Evolutionary conservation across 2,329 filamentous ascomycete genomes (phyloP).

Genomic region (Aspergillus ustus): DNA sequence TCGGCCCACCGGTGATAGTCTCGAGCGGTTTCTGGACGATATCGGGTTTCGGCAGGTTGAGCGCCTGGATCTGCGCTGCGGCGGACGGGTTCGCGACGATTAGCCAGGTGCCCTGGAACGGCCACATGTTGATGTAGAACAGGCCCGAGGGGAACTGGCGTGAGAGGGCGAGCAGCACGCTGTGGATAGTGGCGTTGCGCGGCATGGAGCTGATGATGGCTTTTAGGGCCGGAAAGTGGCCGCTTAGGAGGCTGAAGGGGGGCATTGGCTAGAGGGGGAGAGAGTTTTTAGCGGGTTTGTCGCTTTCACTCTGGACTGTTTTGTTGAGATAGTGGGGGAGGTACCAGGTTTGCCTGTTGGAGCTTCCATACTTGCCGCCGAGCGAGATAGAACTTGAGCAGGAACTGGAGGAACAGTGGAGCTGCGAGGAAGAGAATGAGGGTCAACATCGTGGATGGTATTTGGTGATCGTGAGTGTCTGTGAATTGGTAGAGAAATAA

Average conservation of each 20-base stretch:
- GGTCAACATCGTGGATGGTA: too few species aligned
- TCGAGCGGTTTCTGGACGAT: slow-evolving; percentile 2
- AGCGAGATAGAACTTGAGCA: not conserved
- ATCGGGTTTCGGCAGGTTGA: slow-evolving; percentile 10
- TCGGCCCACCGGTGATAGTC: slow-evolving; percentile 14
- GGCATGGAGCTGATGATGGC: slow-evolving; percentile 3
- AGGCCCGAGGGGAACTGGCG: not conserved
- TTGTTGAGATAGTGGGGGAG: too few species aligned
- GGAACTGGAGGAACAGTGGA: not conserved
- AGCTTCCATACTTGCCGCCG: slow-evolving; percentile 5
- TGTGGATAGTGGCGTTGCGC: slow-evolving; percentile 6
- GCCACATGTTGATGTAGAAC: slow-evolving; percentile 12
- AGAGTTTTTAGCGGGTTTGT: not conserved
- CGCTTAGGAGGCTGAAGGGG: not conserved
- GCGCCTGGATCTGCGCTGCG: not conserved
- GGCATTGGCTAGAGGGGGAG: not conserved
- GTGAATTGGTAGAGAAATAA: too few species aligned
- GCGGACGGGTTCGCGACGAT: not conserved
- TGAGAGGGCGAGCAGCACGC: slow-evolving; percentile 1
- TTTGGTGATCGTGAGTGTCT: not conserved
- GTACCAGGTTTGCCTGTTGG: slow-evolving; percentile 6
- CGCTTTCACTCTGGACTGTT: too few species aligned
- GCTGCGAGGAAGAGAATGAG: too few species aligned
- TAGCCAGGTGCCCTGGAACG: not conserved
- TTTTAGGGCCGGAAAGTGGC: slow-evolving; percentile 1